Evolutionary conservation across 176 grass and related monocot species (phyloP).

Genomic region (Calamus simplicifolius): DNA sequence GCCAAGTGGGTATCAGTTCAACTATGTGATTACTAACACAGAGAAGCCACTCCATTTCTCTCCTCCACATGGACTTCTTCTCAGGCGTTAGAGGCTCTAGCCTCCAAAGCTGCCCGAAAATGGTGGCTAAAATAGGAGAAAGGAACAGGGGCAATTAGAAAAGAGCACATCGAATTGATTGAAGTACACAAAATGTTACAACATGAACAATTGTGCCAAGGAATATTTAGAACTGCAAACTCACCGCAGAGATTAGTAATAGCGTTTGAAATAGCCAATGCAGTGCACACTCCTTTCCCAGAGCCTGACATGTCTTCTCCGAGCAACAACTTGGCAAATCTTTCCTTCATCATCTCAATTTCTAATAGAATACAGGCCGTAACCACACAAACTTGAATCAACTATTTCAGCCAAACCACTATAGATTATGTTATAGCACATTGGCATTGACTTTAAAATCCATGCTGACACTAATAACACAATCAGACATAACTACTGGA

Average conservation of each 20-base stretch:
- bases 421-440: no score
- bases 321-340: constrained; percentile 86
- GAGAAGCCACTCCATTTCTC: constrained; percentile 93
- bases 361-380: constrained; percentile 27
- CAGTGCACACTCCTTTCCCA: constrained; percentile 94
- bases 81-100: constrained; percentile 65
- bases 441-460: no score
- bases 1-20: constrained; percentile 80
- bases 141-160: neutral
- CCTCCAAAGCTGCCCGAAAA: constrained; percentile 95
- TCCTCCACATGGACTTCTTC: constrained; percentile 89
- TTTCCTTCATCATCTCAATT: constrained; percentile 95
- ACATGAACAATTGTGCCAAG: no score
- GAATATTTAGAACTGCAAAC: neutral
- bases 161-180: neutral
- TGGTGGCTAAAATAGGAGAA: constrained; percentile 38
- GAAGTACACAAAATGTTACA: neutral
- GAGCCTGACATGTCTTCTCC: constrained; percentile 98
- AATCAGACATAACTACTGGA: no score
- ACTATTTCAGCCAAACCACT: no score
- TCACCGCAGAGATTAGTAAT: constrained; percentile 96
- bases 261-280: constrained; percentile 90
- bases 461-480: no score
- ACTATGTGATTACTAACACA: constrained; percentile 94
- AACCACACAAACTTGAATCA: neutral